Conservation (phyloP, 371 early-diverging fungal genomes). For the Catenaria anguillulae region DNA sequence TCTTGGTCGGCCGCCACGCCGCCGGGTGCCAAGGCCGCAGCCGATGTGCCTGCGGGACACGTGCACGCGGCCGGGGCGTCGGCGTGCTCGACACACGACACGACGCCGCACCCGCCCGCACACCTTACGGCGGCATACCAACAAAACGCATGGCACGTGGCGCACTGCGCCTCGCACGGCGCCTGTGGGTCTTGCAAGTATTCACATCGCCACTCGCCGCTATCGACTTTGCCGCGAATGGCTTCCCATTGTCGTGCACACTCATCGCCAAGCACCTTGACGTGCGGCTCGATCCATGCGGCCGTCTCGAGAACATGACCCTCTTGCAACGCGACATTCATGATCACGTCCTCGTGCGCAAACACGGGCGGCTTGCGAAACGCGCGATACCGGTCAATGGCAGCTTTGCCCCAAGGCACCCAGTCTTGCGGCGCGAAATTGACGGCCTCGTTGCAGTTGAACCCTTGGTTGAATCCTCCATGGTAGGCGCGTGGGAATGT, state of each 20-base stretch:
- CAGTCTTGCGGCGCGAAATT: conserved; percentile 89
- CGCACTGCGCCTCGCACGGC: not conserved
- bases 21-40: not conserved
- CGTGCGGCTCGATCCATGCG: not conserved
- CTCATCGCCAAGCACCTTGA: not conserved
- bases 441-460: conserved; percentile 91
- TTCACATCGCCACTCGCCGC: not conserved
- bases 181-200: not conserved
- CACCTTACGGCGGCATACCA: not conserved
- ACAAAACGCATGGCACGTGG: not conserved
- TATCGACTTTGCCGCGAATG: not conserved
- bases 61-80: too few relatives aligned
- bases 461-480: conserved; percentile 93
- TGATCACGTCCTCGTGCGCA: conserved; percentile 77
- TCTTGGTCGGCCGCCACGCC: too few relatives aligned
- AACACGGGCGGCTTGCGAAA: conserved; percentile 75
- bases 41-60: not conserved
- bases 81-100: too few relatives aligned
- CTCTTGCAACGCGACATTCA: not conserved
- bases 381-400: conserved; percentile 60
- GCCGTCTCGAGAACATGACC: not conserved
- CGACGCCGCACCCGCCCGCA: too few relatives aligned
- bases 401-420: conserved; percentile 65
- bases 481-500: conserved; percentile 93
- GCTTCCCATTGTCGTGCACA: not conserved